Conservation (phyloP, 306 rosid species). For the Lathyrus aphaca region DNA sequence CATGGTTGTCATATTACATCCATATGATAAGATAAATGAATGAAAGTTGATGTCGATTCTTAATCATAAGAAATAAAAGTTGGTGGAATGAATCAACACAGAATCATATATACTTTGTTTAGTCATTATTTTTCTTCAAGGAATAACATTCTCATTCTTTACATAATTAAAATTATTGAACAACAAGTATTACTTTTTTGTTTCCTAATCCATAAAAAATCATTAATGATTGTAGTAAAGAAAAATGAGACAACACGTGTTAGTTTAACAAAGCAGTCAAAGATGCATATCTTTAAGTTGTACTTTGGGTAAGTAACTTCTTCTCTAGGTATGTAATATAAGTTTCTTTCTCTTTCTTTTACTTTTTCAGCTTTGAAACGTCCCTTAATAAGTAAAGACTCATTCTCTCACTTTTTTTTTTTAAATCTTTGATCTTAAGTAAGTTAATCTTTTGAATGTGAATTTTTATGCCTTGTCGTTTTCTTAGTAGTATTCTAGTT, state of each 20-base stretch:
- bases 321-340: slow-evolving; percentile 43
- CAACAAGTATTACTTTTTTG: not conserved
- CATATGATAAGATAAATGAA: too few species aligned
- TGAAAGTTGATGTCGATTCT: not conserved
- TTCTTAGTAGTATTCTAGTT: not conserved
- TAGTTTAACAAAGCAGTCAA: slow-evolving; percentile 57
- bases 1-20: not conserved
- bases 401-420: slow-evolving; percentile 6
- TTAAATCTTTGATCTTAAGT: too few species aligned
- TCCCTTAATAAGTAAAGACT: slow-evolving; percentile 34
- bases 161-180: not conserved
- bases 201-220: not conserved
- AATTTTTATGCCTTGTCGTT: not conserved
- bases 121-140: not conserved
- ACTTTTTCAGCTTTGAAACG: slow-evolving; percentile 56
- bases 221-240: not conserved
- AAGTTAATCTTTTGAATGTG: too few species aligned
- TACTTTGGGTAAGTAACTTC: slow-evolving; percentile 53
- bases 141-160: slow-evolving; percentile 2
- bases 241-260: not conserved
- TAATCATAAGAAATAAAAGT: not conserved
- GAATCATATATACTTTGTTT: slow-evolving; percentile 12
- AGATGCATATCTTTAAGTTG: slow-evolving; percentile 51
- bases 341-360: slow-evolving; percentile 43
- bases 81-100: slow-evolving; percentile 6